phyloP scores from a whole-genome alignment of 495 filamentous ascomycete genomes.

The Talaromyces thailandensis region DNA sequence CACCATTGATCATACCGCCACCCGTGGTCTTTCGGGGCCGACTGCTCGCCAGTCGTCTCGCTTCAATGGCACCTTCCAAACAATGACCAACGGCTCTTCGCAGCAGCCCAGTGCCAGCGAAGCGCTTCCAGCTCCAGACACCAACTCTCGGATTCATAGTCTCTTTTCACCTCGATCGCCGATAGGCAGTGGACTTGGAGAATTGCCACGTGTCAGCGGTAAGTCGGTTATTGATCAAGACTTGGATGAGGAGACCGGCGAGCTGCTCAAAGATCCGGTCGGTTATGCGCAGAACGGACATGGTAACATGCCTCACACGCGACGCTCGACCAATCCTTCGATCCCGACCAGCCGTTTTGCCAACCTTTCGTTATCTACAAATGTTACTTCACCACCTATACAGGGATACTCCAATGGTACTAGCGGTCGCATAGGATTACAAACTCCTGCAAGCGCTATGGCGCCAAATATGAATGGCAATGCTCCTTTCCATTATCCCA shows the following conservation, averaged over 20 bases:
- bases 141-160: conserved; percentile 55
- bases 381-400: conserved; percentile 43
- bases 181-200: conserved; percentile 63
- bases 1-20: conserved; percentile 50
- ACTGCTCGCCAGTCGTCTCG: conserved; percentile 62
- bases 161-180: conserved; percentile 81
- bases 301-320: conserved; percentile 34
- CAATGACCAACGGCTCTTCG: conserved; percentile 46
- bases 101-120: conserved; percentile 41
- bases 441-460: conserved; percentile 50
- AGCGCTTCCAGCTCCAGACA: conserved; percentile 52
- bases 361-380: conserved; percentile 62
- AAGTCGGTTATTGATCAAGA: conserved; percentile 84
- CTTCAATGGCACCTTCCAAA: conserved; percentile 71
- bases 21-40: conserved; percentile 40
- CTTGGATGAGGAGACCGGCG: conserved; percentile 75
- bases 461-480: conserved; percentile 45
- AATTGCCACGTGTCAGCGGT: conserved; percentile 62
- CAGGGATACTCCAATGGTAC: conserved; percentile 34
- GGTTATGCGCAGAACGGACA: conserved; percentile 75
- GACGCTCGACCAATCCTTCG: conserved; percentile 68
- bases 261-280: conserved; percentile 74
- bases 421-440: conserved; percentile 32
- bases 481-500: conserved; percentile 45
- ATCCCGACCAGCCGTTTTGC: conserved; percentile 63